phyloP scores from a whole-genome alignment of 352 stramenopile species.

The Globisporangium megalacanthum region DNA sequence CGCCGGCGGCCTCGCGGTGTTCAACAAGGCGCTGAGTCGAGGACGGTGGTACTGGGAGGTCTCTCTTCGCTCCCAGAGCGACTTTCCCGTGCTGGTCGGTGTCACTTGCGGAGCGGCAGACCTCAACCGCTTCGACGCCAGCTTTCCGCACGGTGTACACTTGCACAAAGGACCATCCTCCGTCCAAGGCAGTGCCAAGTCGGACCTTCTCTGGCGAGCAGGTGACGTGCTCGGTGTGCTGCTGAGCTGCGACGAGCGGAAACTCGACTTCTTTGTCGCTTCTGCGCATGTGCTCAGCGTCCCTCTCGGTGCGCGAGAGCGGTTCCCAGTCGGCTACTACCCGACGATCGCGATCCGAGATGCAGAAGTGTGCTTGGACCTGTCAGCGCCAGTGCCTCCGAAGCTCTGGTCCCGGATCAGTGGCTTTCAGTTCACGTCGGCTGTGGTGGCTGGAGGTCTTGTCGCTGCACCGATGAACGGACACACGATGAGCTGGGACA shows the following conservation, averaged over 20 bases:
- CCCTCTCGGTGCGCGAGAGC: conserved; percentile 17
- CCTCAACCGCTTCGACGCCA: conserved; percentile 36
- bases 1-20: conserved; percentile 53
- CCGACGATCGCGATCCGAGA: conserved; percentile 52
- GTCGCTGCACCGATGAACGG: conserved; percentile 54
- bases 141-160: conserved; percentile 20
- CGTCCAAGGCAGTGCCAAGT: conserved; percentile 3
- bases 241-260: conserved; percentile 55
- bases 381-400: conserved; percentile 42
- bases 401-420: conserved; percentile 53
- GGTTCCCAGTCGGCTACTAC: conserved; percentile 28
- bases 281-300: conserved; percentile 29
- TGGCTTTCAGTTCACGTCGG: conserved; percentile 48
- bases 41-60: conserved; percentile 85
- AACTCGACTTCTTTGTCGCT: conserved; percentile 56
- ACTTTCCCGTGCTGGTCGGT: conserved; percentile 69
- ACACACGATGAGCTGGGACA: conserved; percentile 53
- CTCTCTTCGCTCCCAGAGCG: conserved; percentile 37
- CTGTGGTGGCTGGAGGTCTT: conserved; percentile 62
- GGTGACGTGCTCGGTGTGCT: conserved; percentile 43
- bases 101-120: conserved; percentile 46
- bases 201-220: conserved; percentile 27
- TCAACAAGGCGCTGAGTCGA: conserved; percentile 48
- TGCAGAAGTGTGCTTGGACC: conserved; percentile 62
- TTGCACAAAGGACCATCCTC: conserved; percentile 29